A percentile compares a stretch with the other conserved stretches of the same genome.
These are phyloP conservation scores for Stephania japonica DNA, from an alignment of 164 flowering plant genomes.

Conservation along the genomic window DNA sequence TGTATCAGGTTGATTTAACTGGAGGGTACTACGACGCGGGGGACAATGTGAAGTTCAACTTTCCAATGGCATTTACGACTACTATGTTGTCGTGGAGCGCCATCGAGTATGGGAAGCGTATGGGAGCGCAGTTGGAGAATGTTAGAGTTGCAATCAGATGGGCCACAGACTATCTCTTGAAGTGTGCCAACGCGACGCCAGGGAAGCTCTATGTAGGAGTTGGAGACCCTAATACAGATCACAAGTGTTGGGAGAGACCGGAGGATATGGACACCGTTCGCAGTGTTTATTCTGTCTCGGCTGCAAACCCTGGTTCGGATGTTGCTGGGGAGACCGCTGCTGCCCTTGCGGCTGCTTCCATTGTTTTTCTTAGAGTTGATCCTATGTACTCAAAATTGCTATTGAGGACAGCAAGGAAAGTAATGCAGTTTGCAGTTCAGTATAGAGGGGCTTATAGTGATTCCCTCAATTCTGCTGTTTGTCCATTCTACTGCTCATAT, in stretches of 20 bases:
- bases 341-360: slow-evolving; percentile 78
- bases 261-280: slow-evolving; percentile 83
- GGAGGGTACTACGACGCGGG: slow-evolving; percentile 98
- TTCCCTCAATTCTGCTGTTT: slow-evolving; percentile 56
- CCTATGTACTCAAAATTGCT: slow-evolving; percentile 44
- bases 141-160: slow-evolving; percentile 65
- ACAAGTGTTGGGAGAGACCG: slow-evolving; percentile 85
- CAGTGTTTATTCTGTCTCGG: slow-evolving; percentile 52
- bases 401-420: slow-evolving; percentile 48
- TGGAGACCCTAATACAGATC: slow-evolving; percentile 78
- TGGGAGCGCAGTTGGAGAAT: slow-evolving; percentile 42
- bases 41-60: slow-evolving; percentile 87
- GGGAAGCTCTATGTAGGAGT: slow-evolving; percentile 78
- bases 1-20: slow-evolving; percentile 56
- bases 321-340: slow-evolving; percentile 90
- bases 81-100: slow-evolving; percentile 90
- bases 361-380: slow-evolving; percentile 58
- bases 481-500: slow-evolving; percentile 93
- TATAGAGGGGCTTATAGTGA: slow-evolving; percentile 76
- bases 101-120: slow-evolving; percentile 56
- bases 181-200: slow-evolving; percentile 62
- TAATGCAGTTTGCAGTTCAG: slow-evolving; percentile 55
- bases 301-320: slow-evolving; percentile 68
- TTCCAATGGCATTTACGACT: slow-evolving; percentile 91
- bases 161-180: slow-evolving; percentile 85